Evolutionary conservation across 2,329 filamentous ascomycete species (phyloP).

Genomic region (Verticillium albo-atrum): DNA sequence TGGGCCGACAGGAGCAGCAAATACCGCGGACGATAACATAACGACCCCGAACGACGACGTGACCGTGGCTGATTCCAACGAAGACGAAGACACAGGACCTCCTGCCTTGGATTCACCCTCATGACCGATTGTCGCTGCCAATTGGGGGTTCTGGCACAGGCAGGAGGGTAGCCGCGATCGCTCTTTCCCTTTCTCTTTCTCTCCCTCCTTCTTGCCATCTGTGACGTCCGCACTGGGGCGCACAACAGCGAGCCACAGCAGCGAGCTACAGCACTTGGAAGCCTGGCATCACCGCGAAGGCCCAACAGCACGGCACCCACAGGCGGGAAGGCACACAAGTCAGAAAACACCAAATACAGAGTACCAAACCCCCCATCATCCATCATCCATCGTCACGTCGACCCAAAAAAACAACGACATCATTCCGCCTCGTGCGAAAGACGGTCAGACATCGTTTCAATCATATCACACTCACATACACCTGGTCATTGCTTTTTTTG

Average conservation of each 20-base stretch:
- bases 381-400: not conserved
- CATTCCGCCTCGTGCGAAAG: not conserved
- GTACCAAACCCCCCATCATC: no score
- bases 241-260: not conserved
- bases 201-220: not conserved
- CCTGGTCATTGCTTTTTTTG: not conserved
- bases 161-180: not conserved
- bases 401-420: not conserved
- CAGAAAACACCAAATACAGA: not conserved
- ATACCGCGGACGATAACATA: no score
- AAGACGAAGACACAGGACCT: not conserved
- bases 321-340: not conserved
- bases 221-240: not conserved
- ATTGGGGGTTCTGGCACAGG: not conserved
- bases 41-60: no score
- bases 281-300: not conserved
- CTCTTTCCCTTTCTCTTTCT: not conserved
- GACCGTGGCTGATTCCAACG: no score
- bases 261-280: not conserved
- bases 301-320: not conserved
- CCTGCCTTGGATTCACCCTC: not conserved
- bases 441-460: not conserved
- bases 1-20: not conserved
- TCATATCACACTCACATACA: not conserved
- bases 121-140: not conserved